Evolutionary conservation across 352 stramenopile species (phyloP).

Genomic region (Pythium plurisporium): DNA sequence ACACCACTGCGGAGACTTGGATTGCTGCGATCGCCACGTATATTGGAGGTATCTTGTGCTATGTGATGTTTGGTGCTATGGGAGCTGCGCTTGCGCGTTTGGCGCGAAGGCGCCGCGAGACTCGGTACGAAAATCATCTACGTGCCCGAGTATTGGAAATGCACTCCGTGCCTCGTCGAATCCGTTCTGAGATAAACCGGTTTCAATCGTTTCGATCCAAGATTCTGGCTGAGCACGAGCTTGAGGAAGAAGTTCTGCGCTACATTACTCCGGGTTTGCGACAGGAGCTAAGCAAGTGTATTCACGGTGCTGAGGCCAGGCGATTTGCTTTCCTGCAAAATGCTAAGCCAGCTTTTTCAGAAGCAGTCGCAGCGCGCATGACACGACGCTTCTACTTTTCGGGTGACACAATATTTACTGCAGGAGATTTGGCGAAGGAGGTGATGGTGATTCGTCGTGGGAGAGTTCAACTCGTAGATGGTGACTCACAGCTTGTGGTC

Average conservation of each 20-base stretch:
- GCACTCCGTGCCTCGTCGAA: conserved; percentile 8
- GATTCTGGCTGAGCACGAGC: conserved; percentile 9
- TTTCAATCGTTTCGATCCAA: conserved; percentile 23
- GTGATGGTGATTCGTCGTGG: conserved; percentile 26
- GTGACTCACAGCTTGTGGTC: conserved; percentile 1
- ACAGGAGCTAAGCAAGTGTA: conserved; percentile 8
- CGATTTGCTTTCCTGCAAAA: conserved; percentile 9
- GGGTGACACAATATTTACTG: conserved; percentile 18
- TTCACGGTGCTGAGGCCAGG: conserved; percentile 5
- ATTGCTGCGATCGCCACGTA: conserved; percentile 16
- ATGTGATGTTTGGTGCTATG: conserved; percentile 27
- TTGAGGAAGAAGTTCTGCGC: conserved; percentile 16
- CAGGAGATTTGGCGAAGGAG: conserved; percentile 14
- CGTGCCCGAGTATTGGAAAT: conserved; percentile 19
- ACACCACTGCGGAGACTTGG: conserved; percentile 21
- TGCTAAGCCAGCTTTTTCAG: conserved; percentile 5
- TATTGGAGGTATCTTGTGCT: conserved; percentile 27
- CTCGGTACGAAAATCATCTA: conserved; percentile 20
- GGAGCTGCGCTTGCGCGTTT: conserved; percentile 22
- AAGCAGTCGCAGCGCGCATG: conserved; percentile 17
- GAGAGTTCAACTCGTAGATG: conserved; percentile 14
- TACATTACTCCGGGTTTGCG: conserved; percentile 19
- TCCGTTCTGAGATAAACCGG: conserved; percentile 22
- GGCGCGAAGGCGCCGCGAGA: conserved; percentile 11
- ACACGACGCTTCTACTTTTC: conserved; percentile 18